Conservation (phyloP, 495 filamentous ascomycete genomes). For the Alectoria sarmentosa region DNA sequence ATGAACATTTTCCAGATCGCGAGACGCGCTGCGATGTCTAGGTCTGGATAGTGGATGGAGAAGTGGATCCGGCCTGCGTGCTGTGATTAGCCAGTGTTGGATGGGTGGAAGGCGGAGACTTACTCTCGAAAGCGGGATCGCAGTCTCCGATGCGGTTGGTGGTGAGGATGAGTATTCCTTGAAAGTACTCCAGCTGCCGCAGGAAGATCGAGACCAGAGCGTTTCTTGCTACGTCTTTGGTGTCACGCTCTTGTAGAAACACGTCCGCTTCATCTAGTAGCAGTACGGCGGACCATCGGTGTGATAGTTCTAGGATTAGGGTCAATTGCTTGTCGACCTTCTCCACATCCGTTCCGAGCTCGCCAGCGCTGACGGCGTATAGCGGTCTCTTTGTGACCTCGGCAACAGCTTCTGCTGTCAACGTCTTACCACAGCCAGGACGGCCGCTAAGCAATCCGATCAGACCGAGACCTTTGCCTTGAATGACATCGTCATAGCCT, state of each 20-base stretch:
- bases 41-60: slow-evolving; percentile 24
- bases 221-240: slow-evolving; percentile 36
- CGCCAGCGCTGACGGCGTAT: slow-evolving; percentile 26
- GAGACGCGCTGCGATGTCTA: slow-evolving; percentile 17
- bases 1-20: slow-evolving; percentile 20
- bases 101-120: not conserved
- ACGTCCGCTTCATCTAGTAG: slow-evolving; percentile 45
- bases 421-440: slow-evolving; percentile 29
- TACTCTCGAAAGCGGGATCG: slow-evolving; percentile 45
- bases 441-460: slow-evolving; percentile 21
- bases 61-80: slow-evolving; percentile 39
- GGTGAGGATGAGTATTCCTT: slow-evolving; percentile 52
- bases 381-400: slow-evolving; percentile 25
- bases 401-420: slow-evolving; percentile 26
- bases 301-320: slow-evolving; percentile 22
- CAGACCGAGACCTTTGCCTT: slow-evolving; percentile 27
- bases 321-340: slow-evolving; percentile 23
- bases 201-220: slow-evolving; percentile 47
- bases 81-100: not conserved
- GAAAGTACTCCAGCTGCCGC: slow-evolving; percentile 48
- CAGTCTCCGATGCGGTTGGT: slow-evolving; percentile 45
- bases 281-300: slow-evolving; percentile 34
- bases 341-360: slow-evolving; percentile 23
- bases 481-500: slow-evolving; percentile 23
- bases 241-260: slow-evolving; percentile 36